Percentiles rank a stretch among this genome's conserved stretches.
phyloP scores from a whole-genome alignment of 805 yeast genomes.

The Sugiyamaella boreocaroliniensis region DNA sequence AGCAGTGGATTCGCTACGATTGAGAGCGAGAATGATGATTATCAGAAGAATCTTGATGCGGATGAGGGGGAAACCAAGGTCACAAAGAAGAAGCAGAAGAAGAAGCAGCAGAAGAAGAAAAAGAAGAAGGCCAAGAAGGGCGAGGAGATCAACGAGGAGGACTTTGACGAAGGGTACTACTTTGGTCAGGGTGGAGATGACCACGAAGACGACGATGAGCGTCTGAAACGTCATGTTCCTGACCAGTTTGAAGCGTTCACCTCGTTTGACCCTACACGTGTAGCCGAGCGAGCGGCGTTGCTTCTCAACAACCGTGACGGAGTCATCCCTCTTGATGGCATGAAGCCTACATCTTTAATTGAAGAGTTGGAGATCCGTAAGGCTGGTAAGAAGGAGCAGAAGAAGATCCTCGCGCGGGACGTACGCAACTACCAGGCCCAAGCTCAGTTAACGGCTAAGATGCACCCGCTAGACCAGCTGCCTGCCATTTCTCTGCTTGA shows the following conservation, averaged over 20 bases:
- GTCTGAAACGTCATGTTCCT: slow-evolving; percentile 1
- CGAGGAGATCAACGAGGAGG: slow-evolving; percentile 1
- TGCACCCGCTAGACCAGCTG: slow-evolving; percentile 26
- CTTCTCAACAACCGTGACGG: slow-evolving; percentile 3
- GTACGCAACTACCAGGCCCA: slow-evolving; percentile 13
- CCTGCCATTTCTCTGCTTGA: slow-evolving; percentile 27
- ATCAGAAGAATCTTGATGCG: slow-evolving; percentile 14
- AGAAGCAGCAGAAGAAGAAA: neutral
- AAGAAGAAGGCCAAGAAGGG: slow-evolving; percentile 1
- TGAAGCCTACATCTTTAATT: slow-evolving; percentile 29
- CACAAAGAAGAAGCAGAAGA: neutral
- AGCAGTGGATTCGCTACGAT: slow-evolving; percentile 29
- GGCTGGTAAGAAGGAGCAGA: slow-evolving; percentile 26
- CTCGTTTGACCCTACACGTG: slow-evolving; percentile 21
- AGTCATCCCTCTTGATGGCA: slow-evolving; percentile 6
- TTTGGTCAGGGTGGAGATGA: slow-evolving; percentile 9
- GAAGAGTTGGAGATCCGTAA: slow-evolving; percentile 35
- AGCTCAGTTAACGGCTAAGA: slow-evolving; percentile 2
- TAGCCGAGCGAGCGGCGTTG: slow-evolving; percentile 4
- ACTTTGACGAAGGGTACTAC: slow-evolving; percentile 1
- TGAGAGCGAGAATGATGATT: slow-evolving; percentile 26
- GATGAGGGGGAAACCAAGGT: slow-evolving; percentile 1
- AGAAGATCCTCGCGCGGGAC: slow-evolving; percentile 22
- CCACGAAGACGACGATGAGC: slow-evolving; percentile 10
- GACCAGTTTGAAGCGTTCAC: slow-evolving; percentile 26